A percentile compares a stretch with the other conserved stretches of the same genome.
phyloP scores from a whole-genome alignment of 2,329 filamentous ascomycete species.

The Didymella sp. region DNA sequence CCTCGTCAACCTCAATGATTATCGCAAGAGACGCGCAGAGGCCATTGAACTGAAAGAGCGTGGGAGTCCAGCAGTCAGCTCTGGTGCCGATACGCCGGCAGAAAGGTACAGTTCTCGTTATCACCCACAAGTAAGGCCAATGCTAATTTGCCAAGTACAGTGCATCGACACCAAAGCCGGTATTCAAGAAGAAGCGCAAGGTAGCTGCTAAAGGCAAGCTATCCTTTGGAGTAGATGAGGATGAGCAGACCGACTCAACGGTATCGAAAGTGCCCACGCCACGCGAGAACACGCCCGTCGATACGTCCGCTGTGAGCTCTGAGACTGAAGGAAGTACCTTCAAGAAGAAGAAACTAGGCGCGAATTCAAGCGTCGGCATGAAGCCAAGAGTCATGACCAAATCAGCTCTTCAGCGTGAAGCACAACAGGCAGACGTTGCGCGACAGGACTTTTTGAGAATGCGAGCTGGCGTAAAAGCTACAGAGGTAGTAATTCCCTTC shows the following conservation, averaged over 20 bases:
- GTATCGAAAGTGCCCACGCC: conserved; percentile 48
- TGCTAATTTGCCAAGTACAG: conserved; percentile 66
- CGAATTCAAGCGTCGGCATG: conserved; percentile 64
- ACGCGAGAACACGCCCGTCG: conserved; percentile 49
- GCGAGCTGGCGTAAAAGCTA: conserved; percentile 86
- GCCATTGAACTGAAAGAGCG: conserved; percentile 90
- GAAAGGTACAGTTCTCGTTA: conserved; percentile 62
- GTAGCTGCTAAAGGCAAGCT: conserved; percentile 64
- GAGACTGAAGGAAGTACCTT: conserved; percentile 43
- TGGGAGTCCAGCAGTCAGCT: conserved; percentile 71
- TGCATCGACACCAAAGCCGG: conserved; percentile 58
- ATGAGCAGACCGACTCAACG: conserved; percentile 62
- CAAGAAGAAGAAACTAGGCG: conserved; percentile 61
- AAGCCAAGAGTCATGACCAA: conserved; percentile 78
- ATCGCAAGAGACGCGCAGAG: conserved; percentile 93
- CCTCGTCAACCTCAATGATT: conserved; percentile 89
- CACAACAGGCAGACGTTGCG: conserved; percentile 74
- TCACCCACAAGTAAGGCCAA: background rate
- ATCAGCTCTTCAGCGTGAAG: conserved; percentile 77
- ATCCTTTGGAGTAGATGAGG: conserved; percentile 76
- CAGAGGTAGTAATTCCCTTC: conserved; percentile 90
- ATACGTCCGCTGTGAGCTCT: conserved; percentile 45
- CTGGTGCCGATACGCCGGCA: conserved; percentile 60
- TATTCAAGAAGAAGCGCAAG: conserved; percentile 65
- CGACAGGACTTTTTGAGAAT: conserved; percentile 81